Evolutionary conservation across 306 rosid genomes (phyloP).

Genomic region (Acmispon strigosus): DNA sequence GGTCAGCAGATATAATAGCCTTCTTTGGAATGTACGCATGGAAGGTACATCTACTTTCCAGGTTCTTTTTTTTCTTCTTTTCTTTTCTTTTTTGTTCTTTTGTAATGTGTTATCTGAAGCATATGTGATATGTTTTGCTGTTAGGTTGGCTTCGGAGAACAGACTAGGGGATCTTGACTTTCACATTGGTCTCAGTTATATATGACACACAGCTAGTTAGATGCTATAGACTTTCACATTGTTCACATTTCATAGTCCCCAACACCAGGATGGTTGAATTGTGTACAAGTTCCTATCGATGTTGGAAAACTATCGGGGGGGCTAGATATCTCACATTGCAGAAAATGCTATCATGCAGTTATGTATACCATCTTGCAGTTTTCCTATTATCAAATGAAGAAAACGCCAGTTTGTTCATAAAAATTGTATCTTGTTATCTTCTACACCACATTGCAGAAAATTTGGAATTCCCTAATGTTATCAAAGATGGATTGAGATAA

Average conservation of each 20-base stretch:
- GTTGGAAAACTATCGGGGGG: background rate
- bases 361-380: background rate
- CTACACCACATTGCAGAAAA: conserved; percentile 32
- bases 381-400: background rate
- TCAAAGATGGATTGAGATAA: conserved; percentile 45
- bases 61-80: background rate
- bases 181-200: background rate
- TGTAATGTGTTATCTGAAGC: conserved; percentile 13
- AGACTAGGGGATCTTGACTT: conserved; percentile 34
- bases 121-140: conserved; percentile 28
- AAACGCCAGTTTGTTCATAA: background rate
- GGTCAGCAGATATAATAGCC: conserved; percentile 83
- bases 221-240: background rate
- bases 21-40: conserved; percentile 93
- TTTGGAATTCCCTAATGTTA: conserved; percentile 41
- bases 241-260: background rate
- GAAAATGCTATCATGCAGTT: too few species aligned
- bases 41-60: conserved; percentile 51
- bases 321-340: background rate
- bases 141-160: conserved; percentile 68
- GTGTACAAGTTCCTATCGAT: background rate
- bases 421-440: too few species aligned
- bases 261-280: background rate
- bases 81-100: background rate
- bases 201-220: background rate